A percentile compares a stretch with the other conserved stretches of the same genome.
These are phyloP conservation scores for Bocquillonia castaneifolia DNA, from an alignment of 441 rosid genomes.

Conservation along the genomic window DNA sequence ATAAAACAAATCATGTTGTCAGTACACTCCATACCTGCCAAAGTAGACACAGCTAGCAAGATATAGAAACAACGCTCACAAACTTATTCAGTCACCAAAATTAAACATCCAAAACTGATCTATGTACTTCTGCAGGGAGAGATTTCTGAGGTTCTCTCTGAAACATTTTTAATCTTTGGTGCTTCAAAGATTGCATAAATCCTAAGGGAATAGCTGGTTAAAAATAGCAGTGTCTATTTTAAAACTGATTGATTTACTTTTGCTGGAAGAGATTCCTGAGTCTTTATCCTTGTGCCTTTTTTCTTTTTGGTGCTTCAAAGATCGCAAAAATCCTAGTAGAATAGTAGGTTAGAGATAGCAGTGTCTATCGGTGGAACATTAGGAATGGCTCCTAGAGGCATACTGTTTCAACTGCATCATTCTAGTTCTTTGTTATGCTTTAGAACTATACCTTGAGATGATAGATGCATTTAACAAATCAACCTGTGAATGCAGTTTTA, in stretches of 20 bases:
- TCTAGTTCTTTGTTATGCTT: neutral
- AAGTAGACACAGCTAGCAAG: neutral
- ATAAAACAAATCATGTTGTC: constrained; percentile 26
- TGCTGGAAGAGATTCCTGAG: no score
- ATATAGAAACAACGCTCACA: constrained; percentile 18
- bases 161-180: no score
- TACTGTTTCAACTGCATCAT: constrained; percentile 1
- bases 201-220: no score
- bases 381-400: neutral
- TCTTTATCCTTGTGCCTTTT: no score
- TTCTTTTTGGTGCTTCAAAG: no score
- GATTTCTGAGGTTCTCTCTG: neutral
- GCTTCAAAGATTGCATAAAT: no score
- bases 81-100: neutral
- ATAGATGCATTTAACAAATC: neutral
- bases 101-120: neutral
- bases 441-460: neutral
- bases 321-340: constrained; percentile 8
- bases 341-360: neutral
- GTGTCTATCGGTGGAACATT: neutral
- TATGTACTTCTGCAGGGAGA: neutral
- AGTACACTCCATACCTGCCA: constrained; percentile 5
- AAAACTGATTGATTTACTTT: no score
- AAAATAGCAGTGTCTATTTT: no score
- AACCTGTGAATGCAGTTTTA: neutral